Evolutionary conservation across 805 yeast species (phyloP).

Genomic region (Metschnikowia picachoensis): DNA sequence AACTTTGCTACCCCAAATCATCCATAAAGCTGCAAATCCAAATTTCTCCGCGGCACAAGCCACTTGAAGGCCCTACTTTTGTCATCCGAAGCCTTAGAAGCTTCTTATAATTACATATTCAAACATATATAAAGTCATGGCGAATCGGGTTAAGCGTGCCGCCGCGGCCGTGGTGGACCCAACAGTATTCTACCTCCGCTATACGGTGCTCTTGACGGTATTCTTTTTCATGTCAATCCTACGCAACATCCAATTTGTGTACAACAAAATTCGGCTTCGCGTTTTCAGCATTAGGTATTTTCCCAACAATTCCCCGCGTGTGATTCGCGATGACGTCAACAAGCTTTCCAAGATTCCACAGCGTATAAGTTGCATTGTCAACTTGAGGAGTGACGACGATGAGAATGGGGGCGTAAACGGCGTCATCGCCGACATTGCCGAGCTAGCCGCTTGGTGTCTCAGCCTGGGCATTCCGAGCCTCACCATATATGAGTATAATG

Average conservation of each 20-base stretch:
- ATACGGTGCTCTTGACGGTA: constrained; percentile 38
- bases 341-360: constrained; percentile 74
- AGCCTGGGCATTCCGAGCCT: constrained; percentile 77
- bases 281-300: constrained; percentile 60
- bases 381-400: constrained; percentile 67
- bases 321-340: constrained; percentile 78
- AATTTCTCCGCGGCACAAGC: too few species aligned
- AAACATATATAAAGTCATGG: too few species aligned
- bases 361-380: constrained; percentile 71
- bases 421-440: constrained; percentile 70
- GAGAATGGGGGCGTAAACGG: constrained; percentile 91
- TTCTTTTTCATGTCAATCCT: constrained; percentile 55
- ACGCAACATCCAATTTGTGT: constrained; percentile 49
- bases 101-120: too few species aligned
- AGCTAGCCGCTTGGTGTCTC: constrained; percentile 81
- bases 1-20: too few species aligned
- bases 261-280: constrained; percentile 52
- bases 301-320: constrained; percentile 70
- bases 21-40: too few species aligned
- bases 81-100: too few species aligned
- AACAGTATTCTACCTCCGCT: constrained; percentile 9
- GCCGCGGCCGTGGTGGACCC: neutral
- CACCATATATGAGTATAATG: constrained; percentile 76
- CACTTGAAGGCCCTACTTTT: too few species aligned
- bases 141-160: too few species aligned